Conservation (phyloP, 202 grass and related monocot species). For the Carex arenaria region DNA sequence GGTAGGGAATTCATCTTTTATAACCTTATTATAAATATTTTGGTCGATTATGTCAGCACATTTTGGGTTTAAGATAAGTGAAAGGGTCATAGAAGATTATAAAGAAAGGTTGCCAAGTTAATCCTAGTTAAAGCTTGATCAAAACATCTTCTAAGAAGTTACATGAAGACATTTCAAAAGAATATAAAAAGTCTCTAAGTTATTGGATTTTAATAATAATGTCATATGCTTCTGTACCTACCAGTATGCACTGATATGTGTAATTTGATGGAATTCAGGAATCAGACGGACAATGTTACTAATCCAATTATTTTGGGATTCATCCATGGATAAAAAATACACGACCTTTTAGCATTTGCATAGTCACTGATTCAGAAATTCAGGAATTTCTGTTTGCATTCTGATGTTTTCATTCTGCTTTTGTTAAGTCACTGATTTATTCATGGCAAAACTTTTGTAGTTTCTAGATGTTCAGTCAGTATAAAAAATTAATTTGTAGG, state of each 20-base stretch:
- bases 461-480: no score
- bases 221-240: background rate
- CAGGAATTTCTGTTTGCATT: no score
- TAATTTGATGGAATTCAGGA: background rate
- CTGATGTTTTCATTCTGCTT: no score
- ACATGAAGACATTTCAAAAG: background rate
- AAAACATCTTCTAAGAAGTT: background rate
- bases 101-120: background rate
- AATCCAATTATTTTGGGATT: background rate
- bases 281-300: background rate
- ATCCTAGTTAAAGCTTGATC: background rate
- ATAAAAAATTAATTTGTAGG: no score
- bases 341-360: background rate
- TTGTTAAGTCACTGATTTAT: no score
- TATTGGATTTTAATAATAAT: background rate
- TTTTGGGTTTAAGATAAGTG: background rate
- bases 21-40: background rate
- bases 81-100: background rate
- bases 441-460: no score
- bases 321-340: background rate
- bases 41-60: background rate
- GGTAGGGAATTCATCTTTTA: background rate
- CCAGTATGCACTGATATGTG: background rate
- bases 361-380: background rate
- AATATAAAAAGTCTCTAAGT: background rate